phyloP scores from a whole-genome alignment of 345 rosid genomes.

The Excoecaria agallocha region DNA sequence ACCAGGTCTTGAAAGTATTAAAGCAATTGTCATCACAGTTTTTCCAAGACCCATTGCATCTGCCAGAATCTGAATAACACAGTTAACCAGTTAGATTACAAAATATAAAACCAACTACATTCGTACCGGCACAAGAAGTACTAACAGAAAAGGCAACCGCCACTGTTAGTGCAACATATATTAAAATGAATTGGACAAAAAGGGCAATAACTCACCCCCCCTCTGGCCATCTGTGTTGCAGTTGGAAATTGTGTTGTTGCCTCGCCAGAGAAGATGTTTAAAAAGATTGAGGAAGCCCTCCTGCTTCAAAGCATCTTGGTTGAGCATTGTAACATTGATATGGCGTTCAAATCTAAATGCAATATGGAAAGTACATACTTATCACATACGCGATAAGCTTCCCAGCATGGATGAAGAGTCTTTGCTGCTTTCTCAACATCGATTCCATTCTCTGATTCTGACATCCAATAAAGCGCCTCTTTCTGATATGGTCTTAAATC shows the following conservation, averaged over 20 bases:
- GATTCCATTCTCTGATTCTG: conserved; percentile 54
- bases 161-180: background rate
- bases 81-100: conserved; percentile 1
- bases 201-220: conserved; percentile 50
- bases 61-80: conserved; percentile 48
- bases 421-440: conserved; percentile 51
- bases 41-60: conserved; percentile 87
- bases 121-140: background rate
- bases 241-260: conserved; percentile 63
- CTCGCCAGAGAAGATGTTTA: conserved; percentile 67
- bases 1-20: conserved; percentile 58
- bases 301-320: conserved; percentile 29
- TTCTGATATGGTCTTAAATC: conserved; percentile 61
- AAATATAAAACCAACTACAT: background rate
- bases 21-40: conserved; percentile 74
- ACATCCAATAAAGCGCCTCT: conserved; percentile 73
- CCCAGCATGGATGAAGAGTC: conserved; percentile 72
- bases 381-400: conserved; percentile 60
- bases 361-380: conserved; percentile 31
- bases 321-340: background rate
- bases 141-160: background rate
- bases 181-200: background rate
- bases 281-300: conserved; percentile 58
- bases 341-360: background rate
- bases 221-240: conserved; percentile 66